Evolutionary conservation across 75 land plant species (phyloP), one percentile per base, ranked within the genome.

Genomic region (Selaginella moellendorffii): DNA sequence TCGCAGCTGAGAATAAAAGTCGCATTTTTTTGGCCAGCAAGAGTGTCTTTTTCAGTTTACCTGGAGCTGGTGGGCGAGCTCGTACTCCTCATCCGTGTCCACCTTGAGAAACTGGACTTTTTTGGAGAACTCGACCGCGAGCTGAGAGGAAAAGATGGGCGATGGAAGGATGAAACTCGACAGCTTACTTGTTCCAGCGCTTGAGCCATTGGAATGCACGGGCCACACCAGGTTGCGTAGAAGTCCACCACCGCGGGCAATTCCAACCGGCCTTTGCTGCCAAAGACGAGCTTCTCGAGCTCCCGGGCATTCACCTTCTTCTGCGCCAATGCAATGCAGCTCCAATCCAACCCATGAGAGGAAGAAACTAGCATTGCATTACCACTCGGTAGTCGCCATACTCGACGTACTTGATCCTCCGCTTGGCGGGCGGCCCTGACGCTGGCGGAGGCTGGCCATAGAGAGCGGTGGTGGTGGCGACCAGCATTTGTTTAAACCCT

Each of bases 161-260:
- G 19, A 14, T 26, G 25, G 23, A 53, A 23, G 2, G 21, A 21
- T 46, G 62, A 1, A 5, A 5, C 10, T 5, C 14, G 46, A 36
- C 46, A 36, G 5, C 69, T 19, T 80, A 91, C 97, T 86, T 69
- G 74, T 74, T 91, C 97, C 56, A 88, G 84, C 59, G 85, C 85
- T 69, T 92, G 96, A 42, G 96, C 96, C 74, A 88, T 82, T 56
- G 83, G 58, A 61, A 85, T 73, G 59, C 96, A 92, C 10, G 97
- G 97, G 0, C 97, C 97, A 53, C 97, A 91, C 97, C 97, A 91
- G 9, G 95, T 88, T 12, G 95, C 95, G 56, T 91, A 91, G 62
- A 91, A 91, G 63, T 85, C 97, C n/a, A 91, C 77, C 53, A 91
- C 74, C 51, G 88, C 22, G 0, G 90, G 96, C 2, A 78, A 65